Conservation (phyloP, 2,329 filamentous ascomycete species). For the Sclerotinia trifoliorum region DNA sequence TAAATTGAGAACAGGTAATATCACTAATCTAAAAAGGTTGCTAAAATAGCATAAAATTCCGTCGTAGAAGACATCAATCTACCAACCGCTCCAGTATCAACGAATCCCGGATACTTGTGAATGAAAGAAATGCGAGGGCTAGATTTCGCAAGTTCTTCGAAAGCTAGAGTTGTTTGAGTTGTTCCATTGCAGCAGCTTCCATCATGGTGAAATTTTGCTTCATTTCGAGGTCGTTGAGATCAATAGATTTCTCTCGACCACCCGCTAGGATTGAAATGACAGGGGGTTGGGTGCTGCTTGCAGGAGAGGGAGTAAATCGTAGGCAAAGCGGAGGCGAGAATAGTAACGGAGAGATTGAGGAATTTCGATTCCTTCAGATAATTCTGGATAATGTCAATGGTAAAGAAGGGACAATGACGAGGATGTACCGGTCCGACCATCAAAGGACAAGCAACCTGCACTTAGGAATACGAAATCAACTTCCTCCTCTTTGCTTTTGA, state of each 20-base stretch:
- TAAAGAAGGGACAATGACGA: background rate
- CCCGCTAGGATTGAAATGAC: constrained; percentile 55
- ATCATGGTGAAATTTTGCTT: constrained; percentile 40
- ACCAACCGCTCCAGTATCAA: constrained; percentile 39
- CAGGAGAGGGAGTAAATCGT: constrained; percentile 57
- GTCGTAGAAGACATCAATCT: constrained; percentile 31
- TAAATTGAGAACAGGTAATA: constrained; percentile 38
- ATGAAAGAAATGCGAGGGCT: constrained; percentile 47
- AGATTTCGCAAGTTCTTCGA: constrained; percentile 49
- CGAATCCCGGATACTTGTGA: constrained; percentile 43
- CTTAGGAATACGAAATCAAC: constrained; percentile 51
- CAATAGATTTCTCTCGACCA: constrained; percentile 51
- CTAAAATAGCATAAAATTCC: constrained; percentile 32
- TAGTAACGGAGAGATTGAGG: constrained; percentile 55
- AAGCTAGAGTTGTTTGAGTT: constrained; percentile 51
- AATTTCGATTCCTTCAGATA: constrained; percentile 55
- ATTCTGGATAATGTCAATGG: constrained; percentile 45
- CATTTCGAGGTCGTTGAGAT: constrained; percentile 46
- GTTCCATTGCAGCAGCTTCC: constrained; percentile 47
- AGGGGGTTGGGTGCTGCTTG: constrained; percentile 45
- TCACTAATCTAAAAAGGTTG: constrained; percentile 28
- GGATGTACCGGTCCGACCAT: constrained; percentile 34
- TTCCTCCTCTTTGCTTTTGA: constrained; percentile 45
- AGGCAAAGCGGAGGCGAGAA: constrained; percentile 54
- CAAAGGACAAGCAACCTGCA: constrained; percentile 42